phyloP scores from a whole-genome alignment of 352 stramenopile genomes.

The Phytophthora cactorum region DNA sequence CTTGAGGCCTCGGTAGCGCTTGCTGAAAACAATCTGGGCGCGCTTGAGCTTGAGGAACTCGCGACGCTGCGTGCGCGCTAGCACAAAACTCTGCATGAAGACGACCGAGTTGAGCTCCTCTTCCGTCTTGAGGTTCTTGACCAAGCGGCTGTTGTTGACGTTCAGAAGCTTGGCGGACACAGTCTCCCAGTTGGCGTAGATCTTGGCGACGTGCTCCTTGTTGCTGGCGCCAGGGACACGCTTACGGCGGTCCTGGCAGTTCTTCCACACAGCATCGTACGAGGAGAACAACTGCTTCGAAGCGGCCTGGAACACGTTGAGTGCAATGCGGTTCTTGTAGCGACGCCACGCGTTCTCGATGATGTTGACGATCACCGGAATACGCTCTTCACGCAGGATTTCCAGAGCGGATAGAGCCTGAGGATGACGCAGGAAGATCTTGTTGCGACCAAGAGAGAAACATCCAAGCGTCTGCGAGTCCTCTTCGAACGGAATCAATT shows the following conservation, averaged over 20 bases:
- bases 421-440: slow-evolving; percentile 91
- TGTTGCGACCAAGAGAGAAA: slow-evolving; percentile 87
- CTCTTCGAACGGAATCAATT: slow-evolving; percentile 75
- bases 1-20: slow-evolving; percentile 76
- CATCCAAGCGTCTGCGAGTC: slow-evolving; percentile 76
- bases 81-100: slow-evolving; percentile 81
- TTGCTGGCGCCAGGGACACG: slow-evolving; percentile 58
- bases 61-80: slow-evolving; percentile 52
- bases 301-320: slow-evolving; percentile 64
- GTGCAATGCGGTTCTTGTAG: slow-evolving; percentile 77
- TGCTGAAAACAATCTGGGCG: slow-evolving; percentile 79
- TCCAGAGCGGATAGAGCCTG: slow-evolving; percentile 90
- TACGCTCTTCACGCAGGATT: slow-evolving; percentile 76
- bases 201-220: slow-evolving; percentile 54
- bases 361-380: slow-evolving; percentile 81
- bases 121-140: slow-evolving; percentile 56
- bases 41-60: slow-evolving; percentile 62
- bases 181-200: slow-evolving; percentile 71
- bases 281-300: slow-evolving; percentile 56
- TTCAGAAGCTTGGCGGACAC: slow-evolving; percentile 62
- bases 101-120: slow-evolving; percentile 75
- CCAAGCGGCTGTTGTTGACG: slow-evolving; percentile 48
- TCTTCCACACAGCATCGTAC: slow-evolving; percentile 61
- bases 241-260: slow-evolving; percentile 77
- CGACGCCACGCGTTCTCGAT: slow-evolving; percentile 86